A percentile compares a stretch with the other conserved stretches of the same genome.
Evolutionary conservation across 1,284 basidiomycete species (phyloP).

Genomic region (Trichosporon asahii): DNA sequence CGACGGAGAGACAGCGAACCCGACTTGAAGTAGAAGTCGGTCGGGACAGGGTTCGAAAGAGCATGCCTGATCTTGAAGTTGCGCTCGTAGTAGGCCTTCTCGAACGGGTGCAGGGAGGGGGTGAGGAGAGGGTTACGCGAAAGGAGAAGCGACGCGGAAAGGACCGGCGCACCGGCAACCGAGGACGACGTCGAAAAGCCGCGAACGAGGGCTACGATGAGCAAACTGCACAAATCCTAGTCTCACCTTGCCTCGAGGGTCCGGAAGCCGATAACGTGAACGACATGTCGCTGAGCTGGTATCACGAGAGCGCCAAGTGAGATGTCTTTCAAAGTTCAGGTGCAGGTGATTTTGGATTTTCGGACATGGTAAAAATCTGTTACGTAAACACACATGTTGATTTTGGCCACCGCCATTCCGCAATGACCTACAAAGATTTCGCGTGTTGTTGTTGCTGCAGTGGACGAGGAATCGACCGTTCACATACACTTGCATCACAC

Average conservation of each 20-base stretch:
- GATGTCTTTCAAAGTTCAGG: neutral
- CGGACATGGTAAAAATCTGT: neutral
- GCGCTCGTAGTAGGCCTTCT: slow-evolving; percentile 81
- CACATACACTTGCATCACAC: neutral
- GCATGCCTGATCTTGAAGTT: slow-evolving; percentile 77
- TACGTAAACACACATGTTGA: neutral
- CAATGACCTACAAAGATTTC: slow-evolving; percentile 5
- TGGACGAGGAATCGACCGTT: neutral
- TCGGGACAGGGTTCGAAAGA: slow-evolving; percentile 81
- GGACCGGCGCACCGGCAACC: slow-evolving; percentile 20
- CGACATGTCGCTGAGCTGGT: slow-evolving; percentile 13
- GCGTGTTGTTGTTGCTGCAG: slow-evolving; percentile 1
- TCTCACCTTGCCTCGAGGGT: slow-evolving; percentile 24
- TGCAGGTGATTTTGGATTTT: slow-evolving; percentile 7
- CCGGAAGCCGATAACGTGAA: slow-evolving; percentile 21
- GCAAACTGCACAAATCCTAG: neutral
- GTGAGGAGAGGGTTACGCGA: slow-evolving; percentile 82
- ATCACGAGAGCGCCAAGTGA: slow-evolving; percentile 2
- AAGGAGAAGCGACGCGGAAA: slow-evolving; percentile 62
- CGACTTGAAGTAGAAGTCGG: slow-evolving; percentile 92
- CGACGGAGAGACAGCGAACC: slow-evolving; percentile 81
- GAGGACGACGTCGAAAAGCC: slow-evolving; percentile 25
- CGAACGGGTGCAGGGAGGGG: slow-evolving; percentile 70
- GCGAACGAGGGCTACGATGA: slow-evolving; percentile 20
- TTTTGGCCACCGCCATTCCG: neutral